Evolutionary conservation across 2,329 filamentous ascomycete genomes (phyloP).

Genomic region (Trematosphaeria pertusa): DNA sequence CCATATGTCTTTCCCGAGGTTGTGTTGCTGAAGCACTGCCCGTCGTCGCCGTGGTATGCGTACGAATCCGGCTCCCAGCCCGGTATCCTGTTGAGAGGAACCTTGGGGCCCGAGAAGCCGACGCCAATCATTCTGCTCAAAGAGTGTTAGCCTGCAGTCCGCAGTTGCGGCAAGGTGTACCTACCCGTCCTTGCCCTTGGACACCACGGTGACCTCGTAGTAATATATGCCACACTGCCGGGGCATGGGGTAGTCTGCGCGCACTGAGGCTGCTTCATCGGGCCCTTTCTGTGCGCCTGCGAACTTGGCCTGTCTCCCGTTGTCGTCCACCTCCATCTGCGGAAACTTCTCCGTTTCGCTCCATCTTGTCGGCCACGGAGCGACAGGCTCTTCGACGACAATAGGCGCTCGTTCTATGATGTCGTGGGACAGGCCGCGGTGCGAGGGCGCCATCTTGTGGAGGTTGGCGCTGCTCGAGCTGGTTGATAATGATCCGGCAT

Average conservation of each 20-base stretch:
- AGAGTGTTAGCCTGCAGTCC: slow-evolving; percentile 25
- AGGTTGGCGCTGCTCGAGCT: slow-evolving; percentile 65
- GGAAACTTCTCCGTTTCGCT: slow-evolving; percentile 77
- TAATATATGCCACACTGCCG: slow-evolving; percentile 93
- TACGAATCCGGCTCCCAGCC: slow-evolving; percentile 72
- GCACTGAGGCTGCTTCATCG: slow-evolving; percentile 81
- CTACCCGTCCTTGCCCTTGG: slow-evolving; percentile 72
- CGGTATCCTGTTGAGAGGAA: slow-evolving; percentile 65
- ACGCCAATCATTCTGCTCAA: slow-evolving; percentile 59
- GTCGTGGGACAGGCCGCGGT: slow-evolving; percentile 80
- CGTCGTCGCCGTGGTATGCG: slow-evolving; percentile 72
- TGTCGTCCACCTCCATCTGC: slow-evolving; percentile 75
- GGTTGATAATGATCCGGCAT: slow-evolving; percentile 58
- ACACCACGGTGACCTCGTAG: slow-evolving; percentile 75
- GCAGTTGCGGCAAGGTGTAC: slow-evolving; percentile 43
- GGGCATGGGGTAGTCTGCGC: slow-evolving; percentile 87
- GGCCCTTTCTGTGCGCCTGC: slow-evolving; percentile 62
- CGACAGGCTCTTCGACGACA: slow-evolving; percentile 66
- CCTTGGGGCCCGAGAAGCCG: slow-evolving; percentile 67
- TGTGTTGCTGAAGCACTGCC: slow-evolving; percentile 66
- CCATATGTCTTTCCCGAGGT: slow-evolving; percentile 65
- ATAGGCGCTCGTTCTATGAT: slow-evolving; percentile 76
- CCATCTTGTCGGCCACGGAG: slow-evolving; percentile 84
- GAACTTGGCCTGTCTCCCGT: slow-evolving; percentile 75
- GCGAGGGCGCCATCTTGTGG: slow-evolving; percentile 67